Conservation (phyloP, 2,329 filamentous ascomycete genomes). For the Botrytis deweyae region DNA sequence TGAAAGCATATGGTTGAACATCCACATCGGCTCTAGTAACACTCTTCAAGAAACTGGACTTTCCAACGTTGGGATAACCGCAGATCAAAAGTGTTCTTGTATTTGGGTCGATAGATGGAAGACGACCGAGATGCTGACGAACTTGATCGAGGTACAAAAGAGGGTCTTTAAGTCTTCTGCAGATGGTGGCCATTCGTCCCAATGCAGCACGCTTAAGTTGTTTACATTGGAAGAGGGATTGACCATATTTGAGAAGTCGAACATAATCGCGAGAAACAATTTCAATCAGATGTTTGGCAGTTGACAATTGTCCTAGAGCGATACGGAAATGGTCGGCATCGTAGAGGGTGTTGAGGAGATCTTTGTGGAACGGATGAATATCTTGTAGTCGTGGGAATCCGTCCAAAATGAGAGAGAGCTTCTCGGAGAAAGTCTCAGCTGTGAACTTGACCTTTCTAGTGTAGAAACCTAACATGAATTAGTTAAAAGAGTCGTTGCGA, state of each 20-base stretch:
- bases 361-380: slow-evolving; percentile 88
- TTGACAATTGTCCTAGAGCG: slow-evolving; percentile 91
- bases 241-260: slow-evolving; percentile 91
- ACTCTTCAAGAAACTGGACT: slow-evolving; percentile 91
- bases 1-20: slow-evolving; percentile 97
- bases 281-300: slow-evolving; percentile 94
- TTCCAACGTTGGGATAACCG: slow-evolving; percentile 96
- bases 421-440: slow-evolving; percentile 93
- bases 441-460: slow-evolving; percentile 98
- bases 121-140: slow-evolving; percentile 92
- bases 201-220: slow-evolving; percentile 95
- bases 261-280: slow-evolving; percentile 96
- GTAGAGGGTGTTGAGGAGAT: slow-evolving; percentile 93
- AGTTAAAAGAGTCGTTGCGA: slow-evolving; percentile 11
- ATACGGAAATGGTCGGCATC: slow-evolving; percentile 98
- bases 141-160: slow-evolving; percentile 95
- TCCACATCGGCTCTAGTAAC: slow-evolving; percentile 94
- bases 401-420: slow-evolving; percentile 85
- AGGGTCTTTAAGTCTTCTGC: slow-evolving; percentile 90
- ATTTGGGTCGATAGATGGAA: slow-evolving; percentile 97
- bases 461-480: slow-evolving; percentile 70
- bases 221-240: slow-evolving; percentile 98
- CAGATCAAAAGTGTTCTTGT: slow-evolving; percentile 94
- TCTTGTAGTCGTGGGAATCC: slow-evolving; percentile 91
- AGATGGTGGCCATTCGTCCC: slow-evolving; percentile 97